A percentile compares a stretch with the other conserved stretches of the same genome.
Conservation (phyloP, 2,329 filamentous ascomycete genomes). For the Aspergillus sergii region DNA sequence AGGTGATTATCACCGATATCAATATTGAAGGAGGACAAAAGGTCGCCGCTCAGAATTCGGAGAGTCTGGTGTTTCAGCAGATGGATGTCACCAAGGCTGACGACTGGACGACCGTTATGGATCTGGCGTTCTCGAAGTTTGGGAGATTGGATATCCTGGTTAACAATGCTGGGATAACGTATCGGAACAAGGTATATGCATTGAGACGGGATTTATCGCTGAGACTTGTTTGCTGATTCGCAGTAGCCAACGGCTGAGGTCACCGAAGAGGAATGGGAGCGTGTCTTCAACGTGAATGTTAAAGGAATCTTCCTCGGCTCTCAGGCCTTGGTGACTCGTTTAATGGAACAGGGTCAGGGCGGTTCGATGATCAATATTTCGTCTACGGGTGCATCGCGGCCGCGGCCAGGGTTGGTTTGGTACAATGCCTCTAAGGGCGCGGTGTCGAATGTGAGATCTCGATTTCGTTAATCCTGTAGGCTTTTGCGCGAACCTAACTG, state of each 20-base stretch:
- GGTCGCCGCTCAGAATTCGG: constrained; percentile 32
- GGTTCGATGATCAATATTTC: constrained; percentile 50
- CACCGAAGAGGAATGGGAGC: constrained; percentile 48
- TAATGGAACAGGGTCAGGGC: constrained; percentile 44
- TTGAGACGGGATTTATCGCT: neutral
- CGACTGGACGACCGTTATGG: constrained; percentile 38
- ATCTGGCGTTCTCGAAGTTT: constrained; percentile 32
- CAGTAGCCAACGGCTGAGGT: constrained; percentile 43
- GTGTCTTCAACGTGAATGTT: constrained; percentile 49
- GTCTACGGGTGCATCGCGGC: constrained; percentile 45
- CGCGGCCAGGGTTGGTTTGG: constrained; percentile 48
- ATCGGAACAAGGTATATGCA: constrained; percentile 40
- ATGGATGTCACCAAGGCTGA: constrained; percentile 38
- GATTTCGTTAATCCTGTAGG: neutral
- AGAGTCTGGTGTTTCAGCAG: constrained; percentile 34
- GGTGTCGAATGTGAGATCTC: constrained; percentile 43
- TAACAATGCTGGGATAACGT: constrained; percentile 51
- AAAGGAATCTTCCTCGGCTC: constrained; percentile 45
- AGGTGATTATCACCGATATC: constrained; percentile 47
- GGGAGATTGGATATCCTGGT: constrained; percentile 47
- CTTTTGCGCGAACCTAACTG: neutral
- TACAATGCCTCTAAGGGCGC: constrained; percentile 50
- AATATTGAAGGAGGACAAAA: constrained; percentile 38
- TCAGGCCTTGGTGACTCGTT: constrained; percentile 35
- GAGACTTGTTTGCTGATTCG: neutral